A percentile compares a stretch with the other conserved stretches of the same genome.
Conservation (phyloP, 129 eudicot genomes). For the Flaveria brownii region DNA sequence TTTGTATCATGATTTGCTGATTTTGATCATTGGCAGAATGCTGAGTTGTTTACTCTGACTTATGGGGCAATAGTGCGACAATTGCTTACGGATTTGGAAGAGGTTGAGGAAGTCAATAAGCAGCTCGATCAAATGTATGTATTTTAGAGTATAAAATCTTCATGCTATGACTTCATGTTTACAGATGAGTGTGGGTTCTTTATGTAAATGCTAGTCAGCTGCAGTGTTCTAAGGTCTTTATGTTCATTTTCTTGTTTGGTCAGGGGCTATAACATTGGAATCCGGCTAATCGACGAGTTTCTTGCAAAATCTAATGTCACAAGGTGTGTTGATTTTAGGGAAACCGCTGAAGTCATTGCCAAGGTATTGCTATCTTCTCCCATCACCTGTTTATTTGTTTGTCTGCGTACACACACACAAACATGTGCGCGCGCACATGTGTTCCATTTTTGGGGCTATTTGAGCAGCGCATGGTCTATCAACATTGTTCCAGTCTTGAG, state of each 20-base stretch:
- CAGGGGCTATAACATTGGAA: constrained; percentile 98
- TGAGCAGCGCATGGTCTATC: neutral
- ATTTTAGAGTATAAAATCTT: neutral
- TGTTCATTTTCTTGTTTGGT: constrained; percentile 20
- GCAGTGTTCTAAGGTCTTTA: neutral
- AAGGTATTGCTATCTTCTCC: constrained; percentile 51
- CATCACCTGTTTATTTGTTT: neutral
- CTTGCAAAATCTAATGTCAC: constrained; percentile 90
- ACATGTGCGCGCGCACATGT: neutral
- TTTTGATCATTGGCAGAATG: constrained; percentile 50
- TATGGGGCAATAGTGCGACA: constrained; percentile 96
- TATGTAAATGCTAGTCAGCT: neutral
- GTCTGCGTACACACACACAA: neutral
- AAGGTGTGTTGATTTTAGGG: constrained; percentile 92
- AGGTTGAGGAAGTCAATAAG: constrained; percentile 95
- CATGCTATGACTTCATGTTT: neutral
- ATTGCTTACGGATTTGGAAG: constrained; percentile 90
- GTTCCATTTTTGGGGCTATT: neutral
- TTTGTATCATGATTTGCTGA: constrained; percentile 20
- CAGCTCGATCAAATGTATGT: constrained; percentile 95
- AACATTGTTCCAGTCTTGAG: neutral
- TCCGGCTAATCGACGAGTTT: constrained; percentile 85
- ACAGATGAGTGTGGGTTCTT: neutral
- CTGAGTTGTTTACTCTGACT: constrained; percentile 86
- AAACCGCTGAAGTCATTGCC: constrained; percentile 98